These are phyloP conservation scores for Lipomyces lipofer DNA, from an alignment of 805 yeast species.

Conservation along the genomic window DNA sequence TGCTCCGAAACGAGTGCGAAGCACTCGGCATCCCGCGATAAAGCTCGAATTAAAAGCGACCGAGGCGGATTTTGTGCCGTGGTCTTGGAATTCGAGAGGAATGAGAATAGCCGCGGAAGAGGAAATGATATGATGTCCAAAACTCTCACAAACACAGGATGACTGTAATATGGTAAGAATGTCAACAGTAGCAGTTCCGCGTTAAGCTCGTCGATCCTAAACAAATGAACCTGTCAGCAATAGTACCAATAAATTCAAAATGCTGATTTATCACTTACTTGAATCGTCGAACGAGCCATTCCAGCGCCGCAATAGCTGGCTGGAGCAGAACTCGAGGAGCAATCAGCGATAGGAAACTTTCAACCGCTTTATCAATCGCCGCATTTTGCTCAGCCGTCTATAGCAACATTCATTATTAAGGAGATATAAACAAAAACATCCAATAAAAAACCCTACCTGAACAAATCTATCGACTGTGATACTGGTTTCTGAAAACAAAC, in stretches of 20 bases:
- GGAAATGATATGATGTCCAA: constrained; percentile 64
- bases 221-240: constrained; percentile 31
- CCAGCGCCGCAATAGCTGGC: constrained; percentile 79
- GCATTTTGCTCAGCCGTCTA: constrained; percentile 67
- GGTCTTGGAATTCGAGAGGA: constrained; percentile 69
- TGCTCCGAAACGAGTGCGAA: constrained; percentile 65
- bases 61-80: constrained; percentile 64
- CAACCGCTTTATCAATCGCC: constrained; percentile 72
- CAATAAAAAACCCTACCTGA: constrained; percentile 46
- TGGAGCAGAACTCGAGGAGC: constrained; percentile 75
- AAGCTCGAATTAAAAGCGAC: constrained; percentile 67
- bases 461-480: constrained; percentile 77
- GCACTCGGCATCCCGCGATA: constrained; percentile 61
- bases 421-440: background rate
- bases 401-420: too few species aligned
- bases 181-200: constrained; percentile 71
- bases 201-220: constrained; percentile 71
- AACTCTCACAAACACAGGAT: constrained; percentile 72
- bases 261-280: constrained; percentile 31
- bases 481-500: constrained; percentile 83
- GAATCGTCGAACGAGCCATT: constrained; percentile 93
- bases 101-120: constrained; percentile 77
- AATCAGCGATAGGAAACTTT: constrained; percentile 67
- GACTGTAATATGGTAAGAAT: constrained; percentile 75
- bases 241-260: background rate